Conservation (phyloP, 2,329 filamentous ascomycete species). For the Geoglossum cookeanum region DNA sequence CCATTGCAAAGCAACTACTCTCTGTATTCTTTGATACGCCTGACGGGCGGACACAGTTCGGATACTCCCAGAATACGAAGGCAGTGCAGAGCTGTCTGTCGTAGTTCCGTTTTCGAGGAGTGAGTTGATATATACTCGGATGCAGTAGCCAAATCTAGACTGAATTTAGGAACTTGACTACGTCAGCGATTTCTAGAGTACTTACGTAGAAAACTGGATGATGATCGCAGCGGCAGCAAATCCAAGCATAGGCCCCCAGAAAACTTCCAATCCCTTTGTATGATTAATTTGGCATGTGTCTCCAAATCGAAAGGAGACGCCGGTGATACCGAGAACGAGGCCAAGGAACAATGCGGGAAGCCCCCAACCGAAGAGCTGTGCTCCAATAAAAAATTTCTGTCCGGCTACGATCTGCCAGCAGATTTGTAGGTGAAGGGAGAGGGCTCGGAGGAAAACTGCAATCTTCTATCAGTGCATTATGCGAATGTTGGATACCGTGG, state of each 20-base stretch:
- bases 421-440: constrained; percentile 91
- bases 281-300: constrained; percentile 90
- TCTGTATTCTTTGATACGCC: constrained; percentile 68
- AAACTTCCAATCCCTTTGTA: constrained; percentile 57
- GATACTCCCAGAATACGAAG: constrained; percentile 57
- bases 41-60: constrained; percentile 67
- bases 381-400: constrained; percentile 70
- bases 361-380: constrained; percentile 67
- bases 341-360: constrained; percentile 59
- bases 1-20: constrained; percentile 86
- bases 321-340: constrained; percentile 63
- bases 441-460: constrained; percentile 58
- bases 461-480: background rate
- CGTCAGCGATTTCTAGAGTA: constrained; percentile 3
- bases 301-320: constrained; percentile 87
- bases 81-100: constrained; percentile 44
- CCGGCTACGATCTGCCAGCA: constrained; percentile 93
- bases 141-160: constrained; percentile 50
- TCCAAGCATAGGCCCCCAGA: constrained; percentile 76
- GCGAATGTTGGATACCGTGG: too few relatives aligned
- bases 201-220: constrained; percentile 68
- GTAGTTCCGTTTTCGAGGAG: constrained; percentile 52
- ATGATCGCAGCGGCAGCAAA: constrained; percentile 60
- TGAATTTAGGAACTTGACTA: background rate
- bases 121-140: constrained; percentile 82